Conservation (phyloP, 2,329 filamentous ascomycete species). For the Chaetomium sp. region DNA sequence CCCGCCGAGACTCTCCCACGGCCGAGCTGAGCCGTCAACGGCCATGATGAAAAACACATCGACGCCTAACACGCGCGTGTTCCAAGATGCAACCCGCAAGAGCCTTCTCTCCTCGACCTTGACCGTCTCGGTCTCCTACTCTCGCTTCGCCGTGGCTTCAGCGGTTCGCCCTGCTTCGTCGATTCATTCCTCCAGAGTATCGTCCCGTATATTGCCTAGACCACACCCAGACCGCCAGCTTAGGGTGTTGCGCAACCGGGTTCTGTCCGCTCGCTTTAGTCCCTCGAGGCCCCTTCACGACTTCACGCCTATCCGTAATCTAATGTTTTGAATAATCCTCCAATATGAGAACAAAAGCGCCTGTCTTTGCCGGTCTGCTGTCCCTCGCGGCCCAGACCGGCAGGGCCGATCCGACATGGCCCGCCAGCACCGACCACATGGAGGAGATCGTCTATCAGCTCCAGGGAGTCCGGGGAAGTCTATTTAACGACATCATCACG, state of each 20-base stretch:
- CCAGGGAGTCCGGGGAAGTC: conserved; percentile 54
- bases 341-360: conserved; percentile 38
- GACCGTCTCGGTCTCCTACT: conserved; percentile 12
- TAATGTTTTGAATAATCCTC: conserved; percentile 16
- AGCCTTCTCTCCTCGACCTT: conserved; percentile 6
- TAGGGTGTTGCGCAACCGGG: neutral
- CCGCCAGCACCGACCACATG: conserved; percentile 59
- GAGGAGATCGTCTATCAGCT: conserved; percentile 66
- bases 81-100: neutral
- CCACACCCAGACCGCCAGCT: neutral
- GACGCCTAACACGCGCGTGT: conserved; percentile 14
- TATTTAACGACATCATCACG: conserved; percentile 59
- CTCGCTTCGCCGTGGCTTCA: conserved; percentile 16
- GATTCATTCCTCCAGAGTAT: neutral
- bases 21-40: conserved; percentile 3
- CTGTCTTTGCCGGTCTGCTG: conserved; percentile 42
- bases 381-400: conserved; percentile 41
- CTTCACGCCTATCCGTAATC: neutral
- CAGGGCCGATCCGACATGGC: conserved; percentile 60
- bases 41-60: conserved; percentile 14
- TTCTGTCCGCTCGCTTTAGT: conserved; percentile 16
- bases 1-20: neutral
- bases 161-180: neutral
- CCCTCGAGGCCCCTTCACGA: neutral
- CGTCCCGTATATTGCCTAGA: neutral